Conservation (phyloP, 2,329 filamentous ascomycete species). For the Coleophoma cylindrospora region DNA sequence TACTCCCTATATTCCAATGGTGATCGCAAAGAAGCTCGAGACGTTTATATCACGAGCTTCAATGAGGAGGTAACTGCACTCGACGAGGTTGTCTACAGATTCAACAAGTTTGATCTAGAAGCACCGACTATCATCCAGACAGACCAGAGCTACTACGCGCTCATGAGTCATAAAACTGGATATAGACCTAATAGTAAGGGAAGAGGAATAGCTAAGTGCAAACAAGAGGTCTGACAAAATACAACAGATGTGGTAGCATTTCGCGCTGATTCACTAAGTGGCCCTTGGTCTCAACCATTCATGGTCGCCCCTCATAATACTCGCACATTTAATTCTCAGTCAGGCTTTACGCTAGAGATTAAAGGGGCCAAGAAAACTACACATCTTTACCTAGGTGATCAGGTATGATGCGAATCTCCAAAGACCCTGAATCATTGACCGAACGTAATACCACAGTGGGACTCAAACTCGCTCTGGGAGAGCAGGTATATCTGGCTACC, state of each 20-base stretch:
- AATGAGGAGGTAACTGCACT: conserved; percentile 46
- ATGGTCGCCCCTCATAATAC: conserved; percentile 46
- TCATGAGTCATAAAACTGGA: conserved; percentile 61
- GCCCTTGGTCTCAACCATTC: conserved; percentile 50
- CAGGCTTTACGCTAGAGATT: conserved; percentile 42
- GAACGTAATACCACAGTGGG: conserved; percentile 31
- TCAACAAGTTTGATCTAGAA: conserved; percentile 55
- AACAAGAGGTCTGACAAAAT: background rate
- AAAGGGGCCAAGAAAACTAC: conserved; percentile 42
- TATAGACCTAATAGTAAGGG: conserved; percentile 50
- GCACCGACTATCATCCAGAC: conserved; percentile 57
- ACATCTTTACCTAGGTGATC: conserved; percentile 32
- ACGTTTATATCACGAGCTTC: conserved; percentile 51
- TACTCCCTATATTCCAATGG: conserved; percentile 58
- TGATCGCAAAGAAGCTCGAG: conserved; percentile 46
- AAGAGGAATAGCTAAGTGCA: background rate
- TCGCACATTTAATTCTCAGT: conserved; percentile 47
- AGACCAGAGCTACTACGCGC: conserved; percentile 51
- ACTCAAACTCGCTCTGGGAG: conserved; percentile 51
- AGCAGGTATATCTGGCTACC: conserved; percentile 53
- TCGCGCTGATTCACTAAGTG: conserved; percentile 42
- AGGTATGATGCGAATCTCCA: background rate
- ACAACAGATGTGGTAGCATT: conserved; percentile 46
- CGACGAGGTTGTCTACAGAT: conserved; percentile 46
- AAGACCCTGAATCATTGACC: too few relatives aligned